phyloP scores from a whole-genome alignment of 495 filamentous ascomycete species.

The Neohortaea acidophila region DNA sequence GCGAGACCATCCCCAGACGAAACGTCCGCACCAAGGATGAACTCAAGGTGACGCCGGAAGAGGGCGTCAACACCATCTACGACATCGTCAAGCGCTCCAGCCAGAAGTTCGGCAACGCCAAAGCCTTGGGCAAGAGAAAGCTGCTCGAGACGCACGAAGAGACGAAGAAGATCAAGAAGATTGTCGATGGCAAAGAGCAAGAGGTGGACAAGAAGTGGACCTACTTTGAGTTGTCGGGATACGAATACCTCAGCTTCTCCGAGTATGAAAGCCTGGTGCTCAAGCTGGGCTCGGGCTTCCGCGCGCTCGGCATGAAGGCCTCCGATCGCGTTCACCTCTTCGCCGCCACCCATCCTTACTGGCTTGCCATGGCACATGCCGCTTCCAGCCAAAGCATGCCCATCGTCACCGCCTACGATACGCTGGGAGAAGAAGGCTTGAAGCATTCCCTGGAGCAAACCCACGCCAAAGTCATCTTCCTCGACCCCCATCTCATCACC shows the following conservation, averaged over 20 bases:
- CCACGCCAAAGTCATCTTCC: conserved; percentile 72
- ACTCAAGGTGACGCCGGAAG: conserved; percentile 47
- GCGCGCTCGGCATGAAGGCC: conserved; percentile 63
- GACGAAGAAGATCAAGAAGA: conserved; percentile 94
- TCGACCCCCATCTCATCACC: conserved; percentile 68
- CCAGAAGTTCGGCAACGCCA: conserved; percentile 73
- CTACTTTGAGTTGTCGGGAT: conserved; percentile 83
- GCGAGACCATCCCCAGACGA: conserved; percentile 83
- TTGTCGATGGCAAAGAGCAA: conserved; percentile 73
- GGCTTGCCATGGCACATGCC: conserved; percentile 29
- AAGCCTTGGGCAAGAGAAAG: conserved; percentile 65
- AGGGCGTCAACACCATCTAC: conserved; percentile 66
- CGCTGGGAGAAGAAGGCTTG: conserved; percentile 83
- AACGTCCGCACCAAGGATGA: conserved; percentile 56
- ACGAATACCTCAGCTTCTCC: conserved; percentile 72
- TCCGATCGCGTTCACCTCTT: conserved; percentile 71
- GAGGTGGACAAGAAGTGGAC: conserved; percentile 94
- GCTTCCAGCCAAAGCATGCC: conserved; percentile 74
- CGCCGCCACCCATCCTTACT: conserved; percentile 49
- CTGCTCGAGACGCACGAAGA: conserved; percentile 77
- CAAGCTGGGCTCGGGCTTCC: conserved; percentile 53
- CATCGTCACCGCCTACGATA: conserved; percentile 96
- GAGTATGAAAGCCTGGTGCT: conserved; percentile 70
- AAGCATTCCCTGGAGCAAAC: conserved; percentile 85
- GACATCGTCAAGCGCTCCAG: conserved; percentile 71